A percentile compares a stretch with the other conserved stretches of the same genome.
phyloP scores from a whole-genome alignment of 2,329 filamentous ascomycete species.

The Passalora sequoiae region DNA sequence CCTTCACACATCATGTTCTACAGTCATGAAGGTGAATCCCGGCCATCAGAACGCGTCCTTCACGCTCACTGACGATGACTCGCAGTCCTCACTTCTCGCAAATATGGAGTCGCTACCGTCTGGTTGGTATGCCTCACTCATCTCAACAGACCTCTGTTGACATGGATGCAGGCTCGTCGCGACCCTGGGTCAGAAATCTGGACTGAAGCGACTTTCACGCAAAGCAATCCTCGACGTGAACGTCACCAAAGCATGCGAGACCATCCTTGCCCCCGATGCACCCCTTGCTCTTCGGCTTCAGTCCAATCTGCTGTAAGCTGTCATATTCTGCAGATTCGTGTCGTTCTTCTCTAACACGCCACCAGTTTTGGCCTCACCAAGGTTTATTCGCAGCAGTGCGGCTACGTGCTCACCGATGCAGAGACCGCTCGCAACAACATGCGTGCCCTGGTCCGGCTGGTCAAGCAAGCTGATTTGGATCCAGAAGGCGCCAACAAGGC shows the following conservation, averaged over 20 bases:
- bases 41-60: background rate
- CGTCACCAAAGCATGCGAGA: conserved; percentile 77
- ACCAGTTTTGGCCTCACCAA: conserved; percentile 69
- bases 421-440: conserved; percentile 71
- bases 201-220: conserved; percentile 66
- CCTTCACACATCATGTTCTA: conserved; percentile 68
- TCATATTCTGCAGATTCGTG: background rate
- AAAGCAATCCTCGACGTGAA: conserved; percentile 87
- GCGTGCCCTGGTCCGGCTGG: conserved; percentile 57
- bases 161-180: conserved; percentile 69
- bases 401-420: conserved; percentile 76
- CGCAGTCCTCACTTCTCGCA: conserved; percentile 70
- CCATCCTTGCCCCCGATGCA: conserved; percentile 74
- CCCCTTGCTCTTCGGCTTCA: conserved; percentile 88
- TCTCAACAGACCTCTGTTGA: conserved; percentile 21
- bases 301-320: conserved; percentile 70
- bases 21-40: conserved; percentile 78
- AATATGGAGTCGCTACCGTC: conserved; percentile 90
- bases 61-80: conserved; percentile 10
- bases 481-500: conserved; percentile 61
- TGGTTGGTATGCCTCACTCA: conserved; percentile 55
- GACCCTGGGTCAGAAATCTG: conserved; percentile 71
- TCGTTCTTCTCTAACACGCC: conserved; percentile 8
- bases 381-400: conserved; percentile 81
- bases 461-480: conserved; percentile 60